These are phyloP conservation scores for Aureobasidium pullulans DNA, from an alignment of 2,329 filamentous ascomycete genomes.

Conservation along the genomic window DNA sequence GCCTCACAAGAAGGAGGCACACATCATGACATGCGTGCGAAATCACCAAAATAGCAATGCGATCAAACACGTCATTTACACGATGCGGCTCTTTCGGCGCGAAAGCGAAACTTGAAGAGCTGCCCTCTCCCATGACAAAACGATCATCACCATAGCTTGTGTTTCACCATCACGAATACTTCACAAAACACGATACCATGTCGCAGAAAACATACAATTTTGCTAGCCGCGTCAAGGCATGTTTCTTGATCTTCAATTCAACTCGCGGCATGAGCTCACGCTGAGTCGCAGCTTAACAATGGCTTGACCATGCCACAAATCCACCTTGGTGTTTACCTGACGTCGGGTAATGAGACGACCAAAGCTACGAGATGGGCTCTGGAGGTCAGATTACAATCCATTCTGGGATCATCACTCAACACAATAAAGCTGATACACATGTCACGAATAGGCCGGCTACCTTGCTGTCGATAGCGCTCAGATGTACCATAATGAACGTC, in stretches of 20 bases:
- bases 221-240: slow-evolving; percentile 35
- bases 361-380: slow-evolving; percentile 53
- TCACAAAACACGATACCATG: slow-evolving; percentile 20
- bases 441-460: slow-evolving; percentile 35
- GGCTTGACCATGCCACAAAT: slow-evolving; percentile 61
- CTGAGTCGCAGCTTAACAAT: slow-evolving; percentile 48
- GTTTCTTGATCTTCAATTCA: slow-evolving; percentile 19
- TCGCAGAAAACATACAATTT: slow-evolving; percentile 32
- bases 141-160: background rate
- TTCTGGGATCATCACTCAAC: background rate
- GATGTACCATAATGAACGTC: slow-evolving; percentile 64
- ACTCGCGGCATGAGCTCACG: slow-evolving; percentile 20
- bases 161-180: background rate
- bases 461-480: slow-evolving; percentile 52
- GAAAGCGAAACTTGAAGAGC: too few species aligned
- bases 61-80: background rate
- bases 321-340: slow-evolving; percentile 68
- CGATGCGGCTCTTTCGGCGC: too few species aligned
- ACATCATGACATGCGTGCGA: too few species aligned
- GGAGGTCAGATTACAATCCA: slow-evolving; percentile 19
- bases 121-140: background rate
- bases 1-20: too few species aligned
- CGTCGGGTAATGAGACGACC: slow-evolving; percentile 53
- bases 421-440: slow-evolving; percentile 33
- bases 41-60: background rate